Base-by-base conservation (phyloP, 2,329 filamentous ascomycete genomes). In the Arthrobotrys pseudoclavata region DNA sequence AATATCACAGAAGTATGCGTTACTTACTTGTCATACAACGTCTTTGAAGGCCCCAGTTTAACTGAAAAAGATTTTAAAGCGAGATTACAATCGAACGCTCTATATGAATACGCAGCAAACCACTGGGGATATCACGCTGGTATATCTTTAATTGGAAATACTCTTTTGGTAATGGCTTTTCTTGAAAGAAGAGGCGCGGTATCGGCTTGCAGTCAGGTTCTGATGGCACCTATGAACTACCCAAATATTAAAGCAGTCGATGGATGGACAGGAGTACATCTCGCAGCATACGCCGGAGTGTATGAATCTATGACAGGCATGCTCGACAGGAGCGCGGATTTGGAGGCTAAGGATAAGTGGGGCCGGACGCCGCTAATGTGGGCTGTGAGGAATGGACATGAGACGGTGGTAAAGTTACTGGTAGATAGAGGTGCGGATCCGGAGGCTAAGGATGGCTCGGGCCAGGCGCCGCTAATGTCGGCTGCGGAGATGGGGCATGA, bases 401-500 rank as follows among this genome's bases (percentile, higher is more conserved):
- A 45, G 15, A 47, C 22, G 34, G 42, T 79, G 10, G 45, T 24
- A 3, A 10, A 12, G 18, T 4, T 48, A 12, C 10, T 48, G 6
- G 24, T 48, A 24, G 18, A 48, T 22, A 22, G 24, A 24, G 20
- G 34, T 10, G 34, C 42, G 18, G 15, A 66, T 20, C 18, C 53
- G 24, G 45, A 66, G 22, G 26, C 45, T 6, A 9, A n/a, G 4
- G 12, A 67, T 48, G n/a, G 18, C 2, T 18, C 13, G 3, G 45
- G 45, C 13, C 9, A 24, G 3, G 24, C 45, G 20, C 18, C 45
- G 7, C 20, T 48, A 22, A 1, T 1, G 5, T n/a, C n/a, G 20
- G 76, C 76, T 4, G 69, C 69, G 3, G 7, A 26, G 18, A 48
- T 24, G 2, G 75, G 75, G 13, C 29, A 76, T 45, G 40, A 61